Evolutionary conservation across 2,329 filamentous ascomycete species (phyloP).

Genomic region (Verticillium nonalfalfae): DNA sequence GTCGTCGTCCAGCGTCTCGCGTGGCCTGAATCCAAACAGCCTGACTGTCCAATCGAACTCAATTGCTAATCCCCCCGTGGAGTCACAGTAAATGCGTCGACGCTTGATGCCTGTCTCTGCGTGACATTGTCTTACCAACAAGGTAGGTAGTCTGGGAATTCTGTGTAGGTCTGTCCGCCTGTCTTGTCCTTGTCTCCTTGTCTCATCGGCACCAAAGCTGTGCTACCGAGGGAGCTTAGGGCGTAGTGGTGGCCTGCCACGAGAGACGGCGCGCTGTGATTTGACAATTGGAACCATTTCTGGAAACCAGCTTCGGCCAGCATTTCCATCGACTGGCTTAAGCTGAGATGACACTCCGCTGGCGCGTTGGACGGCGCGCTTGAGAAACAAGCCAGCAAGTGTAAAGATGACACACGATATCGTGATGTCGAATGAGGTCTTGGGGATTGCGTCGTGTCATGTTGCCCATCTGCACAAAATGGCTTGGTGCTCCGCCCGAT

Average conservation of each 20-base stretch:
- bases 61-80: not conserved
- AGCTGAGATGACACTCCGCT: not conserved
- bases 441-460: not conserved
- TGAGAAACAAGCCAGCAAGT: not conserved
- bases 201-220: not conserved
- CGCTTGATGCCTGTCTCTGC: not conserved
- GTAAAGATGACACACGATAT: not conserved
- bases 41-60: not conserved
- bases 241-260: not conserved
- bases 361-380: not conserved
- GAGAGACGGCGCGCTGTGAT: not conserved
- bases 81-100: not conserved
- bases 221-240: not conserved
- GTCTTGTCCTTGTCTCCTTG: not conserved
- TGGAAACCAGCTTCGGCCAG: not conserved
- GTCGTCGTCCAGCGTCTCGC: not conserved
- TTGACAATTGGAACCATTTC: slow-evolving; percentile 3
- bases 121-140: not conserved
- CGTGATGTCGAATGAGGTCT: not conserved
- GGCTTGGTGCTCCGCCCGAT: not conserved
- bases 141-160: not conserved
- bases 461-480: not conserved
- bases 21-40: not conserved
- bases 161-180: not conserved
- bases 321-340: not conserved